A percentile compares a stretch with the other conserved stretches of the same genome.
phyloP scores from a whole-genome alignment of 106 monocot species.

The Phalaenopsis aphrodite region DNA sequence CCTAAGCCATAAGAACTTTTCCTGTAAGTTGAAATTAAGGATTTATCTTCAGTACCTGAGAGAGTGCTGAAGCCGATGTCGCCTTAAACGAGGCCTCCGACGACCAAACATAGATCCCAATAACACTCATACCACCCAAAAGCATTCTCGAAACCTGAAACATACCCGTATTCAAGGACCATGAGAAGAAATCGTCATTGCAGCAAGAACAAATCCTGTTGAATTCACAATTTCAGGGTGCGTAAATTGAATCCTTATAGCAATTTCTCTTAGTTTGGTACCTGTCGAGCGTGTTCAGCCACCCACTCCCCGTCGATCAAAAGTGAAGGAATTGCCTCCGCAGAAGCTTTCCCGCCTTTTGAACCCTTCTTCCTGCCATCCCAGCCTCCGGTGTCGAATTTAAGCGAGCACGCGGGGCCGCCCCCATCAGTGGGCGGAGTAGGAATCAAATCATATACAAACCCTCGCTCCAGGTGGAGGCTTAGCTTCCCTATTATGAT shows the following conservation, averaged over 20 bases:
- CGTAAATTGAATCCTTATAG: background rate
- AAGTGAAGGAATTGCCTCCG: conserved; percentile 25
- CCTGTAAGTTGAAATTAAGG: background rate
- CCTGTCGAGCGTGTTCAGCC: conserved; percentile 91
- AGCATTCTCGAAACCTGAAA: conserved; percentile 84
- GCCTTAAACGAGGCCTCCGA: conserved; percentile 71
- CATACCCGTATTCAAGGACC: background rate
- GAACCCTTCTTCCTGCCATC: conserved; percentile 50
- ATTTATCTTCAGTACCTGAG: conserved; percentile 34
- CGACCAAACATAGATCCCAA: conserved; percentile 77
- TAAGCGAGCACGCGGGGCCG: conserved; percentile 47
- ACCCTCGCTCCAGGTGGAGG: conserved; percentile 39
- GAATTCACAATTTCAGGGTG: background rate
- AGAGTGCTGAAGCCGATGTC: conserved; percentile 42
- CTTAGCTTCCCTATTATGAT: conserved; percentile 59
- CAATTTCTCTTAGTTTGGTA: conserved; percentile 7
- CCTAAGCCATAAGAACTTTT: background rate
- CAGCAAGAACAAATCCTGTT: background rate
- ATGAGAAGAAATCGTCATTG: background rate
- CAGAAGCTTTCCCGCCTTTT: conserved; percentile 28
- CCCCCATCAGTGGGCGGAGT: conserved; percentile 80
- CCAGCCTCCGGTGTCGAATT: conserved; percentile 15
- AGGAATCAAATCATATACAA: conserved; percentile 68
- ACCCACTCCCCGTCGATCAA: conserved; percentile 80
- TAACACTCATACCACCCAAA: conserved; percentile 78